Base-by-base conservation (phyloP, 2,329 filamentous ascomycete genomes). In the Blastomyces parvus region DNA sequence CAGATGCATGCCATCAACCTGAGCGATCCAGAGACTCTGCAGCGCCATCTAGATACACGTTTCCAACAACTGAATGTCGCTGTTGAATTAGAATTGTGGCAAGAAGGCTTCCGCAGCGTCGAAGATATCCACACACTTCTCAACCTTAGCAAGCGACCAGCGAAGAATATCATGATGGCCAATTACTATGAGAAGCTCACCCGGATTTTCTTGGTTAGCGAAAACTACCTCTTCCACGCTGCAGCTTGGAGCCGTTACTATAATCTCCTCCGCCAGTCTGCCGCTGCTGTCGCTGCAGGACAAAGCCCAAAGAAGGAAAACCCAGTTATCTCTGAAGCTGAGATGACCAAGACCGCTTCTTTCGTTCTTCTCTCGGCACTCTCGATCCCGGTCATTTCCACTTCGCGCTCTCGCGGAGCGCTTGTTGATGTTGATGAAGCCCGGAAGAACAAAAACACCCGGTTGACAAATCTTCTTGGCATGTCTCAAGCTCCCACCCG, bases 121-220 rank as follows among this genome's bases (percentile, higher is more conserved):
- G 94, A 99, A 80, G 94, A 99, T 75, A 97, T 97, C 70, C 94
- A 99, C 81, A 97, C 92, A 60, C 86, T 99, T 62, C 86, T 99
- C 69, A 97, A 88, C 81, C 84, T 97, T 70, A 97, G 93, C 88
- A 97, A 97, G 85, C 90, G 94, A 63, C 92, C 92, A 48, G 88
- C 94, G 62, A 97, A 97, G 88, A 97, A 97, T 76, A 84, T 97
- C 74, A 97, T 99, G 94, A 99, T 99, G 94, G 94, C 94, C 80
- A 99, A 97, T 82, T 99, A 99, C 84, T 99, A 97, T 79, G 94
- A 99, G 84, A 97, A 97, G 82, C 87, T 99, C 64, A 97, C 94
- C 50, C 87, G 92, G 68, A 99, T 99, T 77, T 99, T 99, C 84
- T 86, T 99, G 67, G 94, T 97, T 69, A 96, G 93, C 77, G 94